Conservation (phyloP, 345 rosid species). For the Gossypium herbaceum region DNA sequence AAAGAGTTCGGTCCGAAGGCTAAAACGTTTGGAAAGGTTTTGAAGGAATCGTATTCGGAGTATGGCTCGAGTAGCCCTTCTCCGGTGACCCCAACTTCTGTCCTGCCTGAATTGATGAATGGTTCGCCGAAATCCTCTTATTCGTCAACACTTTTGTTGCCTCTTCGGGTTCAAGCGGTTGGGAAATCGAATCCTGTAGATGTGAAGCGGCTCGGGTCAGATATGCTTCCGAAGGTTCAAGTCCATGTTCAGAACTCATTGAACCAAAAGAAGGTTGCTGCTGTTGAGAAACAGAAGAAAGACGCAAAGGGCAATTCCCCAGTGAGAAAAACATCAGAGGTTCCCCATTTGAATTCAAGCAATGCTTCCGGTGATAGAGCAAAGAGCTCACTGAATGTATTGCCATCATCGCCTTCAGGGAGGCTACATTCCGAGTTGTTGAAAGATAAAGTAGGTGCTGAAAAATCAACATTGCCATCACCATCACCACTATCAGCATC, state of each 20-base stretch:
- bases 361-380: background rate
- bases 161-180: conserved; percentile 58
- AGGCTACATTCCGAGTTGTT: background rate
- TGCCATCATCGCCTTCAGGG: conserved; percentile 12
- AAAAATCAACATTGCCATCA: conserved; percentile 5
- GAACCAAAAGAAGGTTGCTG: conserved; percentile 26
- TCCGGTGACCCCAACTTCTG: conserved; percentile 40
- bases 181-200: conserved; percentile 72
- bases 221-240: conserved; percentile 39
- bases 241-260: conserved; percentile 17
- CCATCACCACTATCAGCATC: background rate
- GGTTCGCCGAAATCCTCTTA: conserved; percentile 24
- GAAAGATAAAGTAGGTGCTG: conserved; percentile 19
- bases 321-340: conserved; percentile 16
- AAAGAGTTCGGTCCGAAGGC: conserved; percentile 15
- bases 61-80: conserved; percentile 23
- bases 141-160: conserved; percentile 37
- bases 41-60: conserved; percentile 25
- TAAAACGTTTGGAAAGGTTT: conserved; percentile 17
- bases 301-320: conserved; percentile 17
- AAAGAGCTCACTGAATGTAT: background rate
- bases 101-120: conserved; percentile 30
- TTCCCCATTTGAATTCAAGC: background rate
- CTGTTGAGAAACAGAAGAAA: conserved; percentile 21
- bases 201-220: conserved; percentile 50